Evolutionary conservation across 2,329 filamentous ascomycete species (phyloP).

Genomic region (Myriangium duriaei): DNA sequence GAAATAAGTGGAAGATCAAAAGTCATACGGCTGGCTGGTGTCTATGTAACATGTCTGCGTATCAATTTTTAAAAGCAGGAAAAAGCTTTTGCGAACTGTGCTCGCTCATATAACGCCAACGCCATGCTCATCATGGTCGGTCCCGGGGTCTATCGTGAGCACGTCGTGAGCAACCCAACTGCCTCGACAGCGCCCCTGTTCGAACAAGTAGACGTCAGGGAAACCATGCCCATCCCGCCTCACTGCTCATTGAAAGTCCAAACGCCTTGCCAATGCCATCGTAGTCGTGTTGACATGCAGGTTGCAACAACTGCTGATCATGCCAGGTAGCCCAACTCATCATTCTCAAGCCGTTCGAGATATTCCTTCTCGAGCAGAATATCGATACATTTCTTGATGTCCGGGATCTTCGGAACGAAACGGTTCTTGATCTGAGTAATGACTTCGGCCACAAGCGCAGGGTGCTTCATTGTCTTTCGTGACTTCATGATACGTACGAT

Average conservation of each 20-base stretch:
- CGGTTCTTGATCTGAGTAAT: constrained; percentile 89
- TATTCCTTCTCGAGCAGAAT: constrained; percentile 98
- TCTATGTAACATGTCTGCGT: too few relatives aligned
- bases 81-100: too few relatives aligned
- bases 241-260: not conserved
- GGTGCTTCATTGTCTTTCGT: constrained; percentile 96
- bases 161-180: too few relatives aligned
- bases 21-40: too few relatives aligned
- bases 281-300: constrained; percentile 2
- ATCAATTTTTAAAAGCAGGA: too few relatives aligned
- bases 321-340: constrained; percentile 88
- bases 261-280: constrained; percentile 3
- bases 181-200: too few relatives aligned
- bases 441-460: constrained; percentile 83
- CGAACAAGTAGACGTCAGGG: too few relatives aligned
- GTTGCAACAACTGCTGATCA: constrained; percentile 28
- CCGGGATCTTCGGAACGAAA: constrained; percentile 81
- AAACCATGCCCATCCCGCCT: too few relatives aligned
- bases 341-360: constrained; percentile 84
- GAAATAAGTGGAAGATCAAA: too few relatives aligned
- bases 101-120: constrained; percentile 5
- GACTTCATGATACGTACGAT: constrained; percentile 99
- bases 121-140: constrained; percentile 9
- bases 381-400: constrained; percentile 99
- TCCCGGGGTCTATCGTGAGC: constrained; percentile 5